Percentiles rank a stretch among this genome's conserved stretches.
These are phyloP conservation scores for Phyllosticta capitalensis DNA, from an alignment of 2,329 filamentous ascomycete species.

Conservation along the genomic window DNA sequence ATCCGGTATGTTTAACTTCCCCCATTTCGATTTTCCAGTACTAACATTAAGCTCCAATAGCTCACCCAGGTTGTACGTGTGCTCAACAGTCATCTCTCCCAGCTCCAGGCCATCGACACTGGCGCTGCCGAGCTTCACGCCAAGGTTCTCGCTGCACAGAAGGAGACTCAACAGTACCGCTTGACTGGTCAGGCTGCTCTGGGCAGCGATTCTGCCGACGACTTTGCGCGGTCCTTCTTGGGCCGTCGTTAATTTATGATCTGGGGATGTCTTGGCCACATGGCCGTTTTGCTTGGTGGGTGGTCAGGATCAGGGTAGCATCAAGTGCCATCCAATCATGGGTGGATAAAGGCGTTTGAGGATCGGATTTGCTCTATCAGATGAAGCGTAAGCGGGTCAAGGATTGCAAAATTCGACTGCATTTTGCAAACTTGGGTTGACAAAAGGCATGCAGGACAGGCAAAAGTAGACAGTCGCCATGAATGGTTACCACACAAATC, in stretches of 20 bases:
- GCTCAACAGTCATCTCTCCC: slow-evolving; percentile 82
- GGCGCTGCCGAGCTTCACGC: slow-evolving; percentile 71
- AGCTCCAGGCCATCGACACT: slow-evolving; percentile 87
- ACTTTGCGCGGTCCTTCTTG: slow-evolving; percentile 85
- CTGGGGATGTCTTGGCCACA: background rate
- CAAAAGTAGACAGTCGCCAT: background rate
- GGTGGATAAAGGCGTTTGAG: slow-evolving; percentile 3
- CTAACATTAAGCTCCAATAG: slow-evolving; percentile 35
- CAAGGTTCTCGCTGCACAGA: slow-evolving; percentile 76
- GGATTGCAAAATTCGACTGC: background rate
- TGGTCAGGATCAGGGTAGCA: background rate
- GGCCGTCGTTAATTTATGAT: slow-evolving; percentile 46
- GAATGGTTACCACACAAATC: background rate
- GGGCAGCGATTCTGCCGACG: slow-evolving; percentile 67
- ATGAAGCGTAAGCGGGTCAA: background rate
- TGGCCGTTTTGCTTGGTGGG: background rate
- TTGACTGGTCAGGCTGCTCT: slow-evolving; percentile 40
- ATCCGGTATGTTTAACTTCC: slow-evolving; percentile 19
- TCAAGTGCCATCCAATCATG: background rate
- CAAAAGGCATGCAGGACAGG: background rate
- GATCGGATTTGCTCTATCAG: background rate
- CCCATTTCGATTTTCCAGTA: background rate
- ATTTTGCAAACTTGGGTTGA: background rate
- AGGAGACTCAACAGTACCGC: slow-evolving; percentile 54
- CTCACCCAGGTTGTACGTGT: slow-evolving; percentile 92